Base-by-base conservation (phyloP, 164 flowering plant genomes). In the Chimonanthus praecox region DNA sequence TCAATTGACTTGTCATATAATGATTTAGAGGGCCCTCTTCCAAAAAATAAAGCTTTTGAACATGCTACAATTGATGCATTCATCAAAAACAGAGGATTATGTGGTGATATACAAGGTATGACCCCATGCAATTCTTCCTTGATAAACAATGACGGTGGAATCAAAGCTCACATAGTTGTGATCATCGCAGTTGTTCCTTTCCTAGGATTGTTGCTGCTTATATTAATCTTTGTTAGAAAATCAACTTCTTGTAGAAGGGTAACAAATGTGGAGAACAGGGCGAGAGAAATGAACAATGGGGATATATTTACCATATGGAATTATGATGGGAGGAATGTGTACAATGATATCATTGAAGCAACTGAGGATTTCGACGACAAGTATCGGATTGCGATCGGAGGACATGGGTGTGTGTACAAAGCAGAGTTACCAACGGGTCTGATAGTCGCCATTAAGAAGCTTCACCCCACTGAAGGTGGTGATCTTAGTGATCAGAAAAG, bases 401-500 rank as follows among this genome's bases (percentile, higher is more conserved):
- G 50, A 60, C 6, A 43, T 46, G 73, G 51, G 63, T 10, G 75
- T 3, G 75, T 73, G 7, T 73, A 66, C 48, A 73, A 54, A 66
- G 75, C 49, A 49, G 70, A 51, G 70, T 47, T 73, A 4, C 61
- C 70, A 43, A 49, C 63, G 10, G 63, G 63, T 20, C 70, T 50
- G 3, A 49, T 44, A 4, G 75, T 73, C 4, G 75, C 75, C 6
- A 47, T 67, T 11, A 73, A 73, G 50, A 66, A 44, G 15, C 64
- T 73, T 49, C 61, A 64, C 49, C 11, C 2, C 3, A 11, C 7
- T 62, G 70, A 73, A 48, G 9, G 16, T 6, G 44, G 18, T 4
- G 58, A 49, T 10, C 44, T 7, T n/a, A 45, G 5, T 20, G 71
- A 66, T 65, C n/a, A 43, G 21, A 18, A 7, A 45, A 58, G 63